Conservation (phyloP, 495 filamentous ascomycete genomes). For the Penicillium mononematosum region DNA sequence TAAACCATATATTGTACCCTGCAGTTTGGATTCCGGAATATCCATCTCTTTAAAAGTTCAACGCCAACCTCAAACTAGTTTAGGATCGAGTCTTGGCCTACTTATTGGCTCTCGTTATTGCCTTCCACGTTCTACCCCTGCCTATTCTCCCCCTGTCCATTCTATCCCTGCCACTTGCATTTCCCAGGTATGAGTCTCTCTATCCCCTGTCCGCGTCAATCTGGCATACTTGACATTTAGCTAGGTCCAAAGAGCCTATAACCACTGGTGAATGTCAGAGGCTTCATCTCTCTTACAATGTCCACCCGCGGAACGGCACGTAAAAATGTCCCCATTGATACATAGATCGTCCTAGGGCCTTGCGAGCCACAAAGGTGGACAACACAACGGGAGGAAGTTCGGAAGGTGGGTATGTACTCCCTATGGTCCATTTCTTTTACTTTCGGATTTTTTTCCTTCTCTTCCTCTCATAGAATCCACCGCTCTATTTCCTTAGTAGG, state of each 20-base stretch:
- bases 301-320: constrained; percentile 26
- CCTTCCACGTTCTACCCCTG: background rate
- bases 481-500: background rate
- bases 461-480: no score
- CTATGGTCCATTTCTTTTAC: background rate
- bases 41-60: background rate
- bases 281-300: background rate
- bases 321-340: constrained; percentile 19
- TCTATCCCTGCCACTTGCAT: background rate
- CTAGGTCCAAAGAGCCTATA: background rate
- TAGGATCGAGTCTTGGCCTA: background rate
- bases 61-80: constrained; percentile 9
- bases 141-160: no score
- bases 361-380: constrained; percentile 16
- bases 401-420: constrained; percentile 5
- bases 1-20: background rate
- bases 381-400: constrained; percentile 5
- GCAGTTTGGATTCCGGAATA: background rate
- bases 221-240: background rate
- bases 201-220: background rate
- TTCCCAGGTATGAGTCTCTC: background rate
- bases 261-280: background rate
- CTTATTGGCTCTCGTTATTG: background rate
- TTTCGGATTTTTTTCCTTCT: background rate
- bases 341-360: constrained; percentile 25